Evolutionary conservation across 495 filamentous ascomycete genomes (phyloP).

Genomic region (Penicillium paradoxum): DNA sequence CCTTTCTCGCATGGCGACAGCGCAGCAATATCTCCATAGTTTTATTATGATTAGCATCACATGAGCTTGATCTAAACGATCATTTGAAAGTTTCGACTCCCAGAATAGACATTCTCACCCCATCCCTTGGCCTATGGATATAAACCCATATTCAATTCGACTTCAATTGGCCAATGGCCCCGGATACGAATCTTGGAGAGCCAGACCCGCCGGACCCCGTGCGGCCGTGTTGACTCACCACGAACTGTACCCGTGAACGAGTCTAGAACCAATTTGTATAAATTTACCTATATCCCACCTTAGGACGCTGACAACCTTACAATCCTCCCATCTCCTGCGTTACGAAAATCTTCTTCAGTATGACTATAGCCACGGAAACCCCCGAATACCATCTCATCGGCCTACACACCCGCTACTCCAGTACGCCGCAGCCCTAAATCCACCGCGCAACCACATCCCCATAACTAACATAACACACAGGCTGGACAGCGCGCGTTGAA

Average conservation of each 20-base stretch:
- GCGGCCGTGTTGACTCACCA: no score
- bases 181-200: no score
- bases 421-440: constrained; percentile 8
- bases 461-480: constrained; percentile 14
- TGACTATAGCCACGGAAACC: neutral
- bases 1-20: constrained; percentile 2
- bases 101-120: neutral
- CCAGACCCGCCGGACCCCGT: no score
- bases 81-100: neutral
- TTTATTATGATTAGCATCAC: neutral
- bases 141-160: neutral
- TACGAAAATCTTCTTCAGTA: neutral
- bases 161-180: neutral
- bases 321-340: no score
- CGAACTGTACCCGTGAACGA: no score
- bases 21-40: neutral
- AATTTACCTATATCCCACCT: no score
- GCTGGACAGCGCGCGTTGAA: constrained; percentile 35
- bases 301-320: no score
- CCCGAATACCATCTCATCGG: constrained; percentile 32
- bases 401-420: constrained; percentile 31
- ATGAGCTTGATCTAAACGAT: neutral
- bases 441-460: neutral
- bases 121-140: neutral
- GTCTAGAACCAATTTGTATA: no score